Base-by-base conservation (phyloP, 2,329 filamentous ascomycete species). In the Colletotrichum orchidophilum region DNA sequence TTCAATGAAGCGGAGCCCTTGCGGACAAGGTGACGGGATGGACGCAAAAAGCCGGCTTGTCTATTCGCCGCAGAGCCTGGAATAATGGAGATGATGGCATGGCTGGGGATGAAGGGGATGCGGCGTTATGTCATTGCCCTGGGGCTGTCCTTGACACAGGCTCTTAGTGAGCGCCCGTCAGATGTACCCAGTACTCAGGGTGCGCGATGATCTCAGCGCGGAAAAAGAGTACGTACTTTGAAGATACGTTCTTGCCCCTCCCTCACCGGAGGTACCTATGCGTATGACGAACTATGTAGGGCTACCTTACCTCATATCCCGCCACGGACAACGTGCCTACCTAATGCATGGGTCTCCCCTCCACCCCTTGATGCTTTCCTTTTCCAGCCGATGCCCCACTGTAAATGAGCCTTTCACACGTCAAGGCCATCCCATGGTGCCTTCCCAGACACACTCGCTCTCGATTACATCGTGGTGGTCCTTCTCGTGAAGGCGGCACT, bases 41-140 rank as follows among this genome's bases (percentile, higher is more conserved):
- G 50, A 59, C 39, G 26, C 27, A 39, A n/a, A 60, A 59, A 59
- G 5, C 42, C 15, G 21, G 35, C 49, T 35, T 54, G 65, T 31
- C 64, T 35, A 63, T 69, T 71, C 64, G 69, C 59, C 24, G 64
- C 26, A 29, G 26, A 35, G 59, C 35, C 42, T 58, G 46, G 18
- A 54, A 68, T 59, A 54, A 50, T 69, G 64, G 69, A 33, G 58
- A 63, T 71, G 64, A 71, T 71, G 69, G 64, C 64, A 71, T 71
- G 69, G 69, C 69, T 63, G 53, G 31, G 59, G 53, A 31, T 52
- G 52, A 33, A 46, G 42, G 54, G 54, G 57, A 60, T 69, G 58
- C 53, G 69, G 53, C 52, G 69, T 71, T 71, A 71, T 71, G 69
- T 71, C 69, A 71, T 71, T 67, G 59, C 65, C 39, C 58, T 62